Evolutionary conservation across 1,284 basidiomycete genomes (phyloP).

Genomic region (Trichosporon sp.): DNA sequence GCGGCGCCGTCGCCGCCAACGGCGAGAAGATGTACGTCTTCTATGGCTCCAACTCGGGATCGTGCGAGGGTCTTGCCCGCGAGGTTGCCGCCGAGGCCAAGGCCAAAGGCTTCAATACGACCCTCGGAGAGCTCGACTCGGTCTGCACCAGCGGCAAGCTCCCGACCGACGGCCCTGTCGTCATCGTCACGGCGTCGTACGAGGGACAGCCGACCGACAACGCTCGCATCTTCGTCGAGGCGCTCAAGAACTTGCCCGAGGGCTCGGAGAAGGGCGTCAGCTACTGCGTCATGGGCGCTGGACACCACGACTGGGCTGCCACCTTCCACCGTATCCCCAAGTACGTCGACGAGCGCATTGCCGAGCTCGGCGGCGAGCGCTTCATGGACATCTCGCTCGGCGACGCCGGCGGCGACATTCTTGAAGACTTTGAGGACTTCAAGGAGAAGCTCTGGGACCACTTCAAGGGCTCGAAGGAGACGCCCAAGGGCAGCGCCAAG

Average conservation of each 20-base stretch:
- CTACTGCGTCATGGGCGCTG: constrained; percentile 56
- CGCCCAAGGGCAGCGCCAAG: background rate
- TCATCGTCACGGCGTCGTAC: constrained; percentile 55
- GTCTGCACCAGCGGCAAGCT: constrained; percentile 42
- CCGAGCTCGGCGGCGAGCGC: constrained; percentile 49
- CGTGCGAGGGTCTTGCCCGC: constrained; percentile 55
- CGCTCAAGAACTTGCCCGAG: constrained; percentile 4
- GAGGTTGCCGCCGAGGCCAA: constrained; percentile 51
- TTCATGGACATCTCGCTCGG: constrained; percentile 30
- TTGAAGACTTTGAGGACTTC: constrained; percentile 53
- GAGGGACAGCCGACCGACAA: constrained; percentile 49
- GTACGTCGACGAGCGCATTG: constrained; percentile 50
- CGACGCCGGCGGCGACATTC: constrained; percentile 49
- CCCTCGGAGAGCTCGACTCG: constrained; percentile 52
- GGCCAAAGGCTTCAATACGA: constrained; percentile 50
- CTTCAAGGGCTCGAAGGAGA: constrained; percentile 21
- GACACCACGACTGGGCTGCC: constrained; percentile 55
- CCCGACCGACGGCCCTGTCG: constrained; percentile 52
- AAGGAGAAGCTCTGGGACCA: constrained; percentile 49
- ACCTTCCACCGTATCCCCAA: constrained; percentile 56
- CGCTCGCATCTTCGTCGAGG: constrained; percentile 18
- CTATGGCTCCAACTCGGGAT: constrained; percentile 51
- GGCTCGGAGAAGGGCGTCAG: constrained; percentile 43
- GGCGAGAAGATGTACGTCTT: constrained; percentile 13
- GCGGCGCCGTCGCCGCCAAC: background rate